Conservation (phyloP, 768 basidiomycete species). For the Leccinum rimulosum region DNA sequence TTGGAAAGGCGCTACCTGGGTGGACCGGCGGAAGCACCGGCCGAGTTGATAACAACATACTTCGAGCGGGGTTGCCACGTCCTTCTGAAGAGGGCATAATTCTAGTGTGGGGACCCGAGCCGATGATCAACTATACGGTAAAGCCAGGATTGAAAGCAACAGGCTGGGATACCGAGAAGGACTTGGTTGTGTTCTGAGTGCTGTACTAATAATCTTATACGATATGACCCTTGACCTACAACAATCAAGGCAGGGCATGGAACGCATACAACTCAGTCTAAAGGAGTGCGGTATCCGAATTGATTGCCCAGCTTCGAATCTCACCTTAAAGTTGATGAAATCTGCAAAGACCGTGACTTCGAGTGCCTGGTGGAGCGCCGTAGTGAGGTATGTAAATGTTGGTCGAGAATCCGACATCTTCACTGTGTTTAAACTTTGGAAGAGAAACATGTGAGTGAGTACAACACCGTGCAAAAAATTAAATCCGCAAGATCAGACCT, state of each 20-base stretch:
- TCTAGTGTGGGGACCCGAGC: conserved; percentile 50
- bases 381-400: too few relatives aligned
- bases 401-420: too few relatives aligned
- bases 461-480: too few relatives aligned
- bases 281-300: neutral
- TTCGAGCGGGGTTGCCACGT: conserved; percentile 39
- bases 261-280: too few relatives aligned
- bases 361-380: too few relatives aligned
- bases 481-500: too few relatives aligned
- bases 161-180: conserved; percentile 37
- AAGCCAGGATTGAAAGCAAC: conserved; percentile 30
- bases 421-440: too few relatives aligned
- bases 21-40: conserved; percentile 44
- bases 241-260: too few relatives aligned
- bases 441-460: too few relatives aligned
- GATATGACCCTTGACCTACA: neutral
- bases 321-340: conserved; percentile 85
- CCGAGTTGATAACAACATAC: conserved; percentile 38
- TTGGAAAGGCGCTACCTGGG: conserved; percentile 31
- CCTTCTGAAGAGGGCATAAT: conserved; percentile 40
- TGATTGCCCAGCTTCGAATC: neutral
- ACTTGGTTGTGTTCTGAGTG: conserved; percentile 36
- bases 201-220: neutral
- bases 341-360: conserved; percentile 79
- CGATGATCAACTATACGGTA: conserved; percentile 35